A percentile compares a stretch with the other conserved stretches of the same genome.
These are phyloP conservation scores for Leccinum pellstonianum DNA, from an alignment of 768 basidiomycete genomes.

Conservation along the genomic window DNA sequence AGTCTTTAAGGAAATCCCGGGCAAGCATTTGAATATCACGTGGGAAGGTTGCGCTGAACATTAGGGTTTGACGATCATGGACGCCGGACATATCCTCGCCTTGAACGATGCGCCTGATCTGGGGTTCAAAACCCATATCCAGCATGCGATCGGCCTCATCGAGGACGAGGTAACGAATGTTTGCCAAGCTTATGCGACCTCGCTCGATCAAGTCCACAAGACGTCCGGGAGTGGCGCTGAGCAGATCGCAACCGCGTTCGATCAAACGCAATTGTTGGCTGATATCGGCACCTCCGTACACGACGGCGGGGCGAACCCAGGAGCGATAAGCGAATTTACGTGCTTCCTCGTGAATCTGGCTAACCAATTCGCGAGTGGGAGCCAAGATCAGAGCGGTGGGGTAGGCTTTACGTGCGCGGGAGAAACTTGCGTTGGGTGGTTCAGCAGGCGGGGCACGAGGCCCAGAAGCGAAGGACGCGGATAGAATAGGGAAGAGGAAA, in stretches of 20 bases:
- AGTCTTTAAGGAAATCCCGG: conserved; percentile 95
- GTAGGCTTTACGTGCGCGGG: conserved; percentile 83
- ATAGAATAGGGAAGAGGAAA: conserved; percentile 98
- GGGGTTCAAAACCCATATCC: conserved; percentile 99
- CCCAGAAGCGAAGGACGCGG: conserved; percentile 83
- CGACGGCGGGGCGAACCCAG: conserved; percentile 98
- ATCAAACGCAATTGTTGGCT: conserved; percentile 90
- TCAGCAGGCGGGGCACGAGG: conserved; percentile 70
- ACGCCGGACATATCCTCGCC: conserved; percentile 98
- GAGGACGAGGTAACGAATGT: conserved; percentile 96
- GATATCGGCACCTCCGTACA: conserved; percentile 99
- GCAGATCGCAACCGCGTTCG: conserved; percentile 95
- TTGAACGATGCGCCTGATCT: conserved; percentile 97
- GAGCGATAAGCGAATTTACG: conserved; percentile 99
- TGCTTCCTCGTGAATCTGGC: conserved; percentile 99
- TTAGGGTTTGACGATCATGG: conserved; percentile 91
- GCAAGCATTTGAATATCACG: conserved; percentile 98
- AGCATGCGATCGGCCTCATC: conserved; percentile 99
- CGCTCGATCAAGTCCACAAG: conserved; percentile 98
- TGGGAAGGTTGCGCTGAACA: conserved; percentile 99
- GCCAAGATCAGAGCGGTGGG: conserved; percentile 98
- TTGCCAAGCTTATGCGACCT: conserved; percentile 92
- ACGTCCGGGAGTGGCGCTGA: conserved; percentile 96
- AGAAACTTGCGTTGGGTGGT: conserved; percentile 46
- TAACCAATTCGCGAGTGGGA: conserved; percentile 97